These are phyloP conservation scores for Pluteus cervinus DNA, from an alignment of 768 basidiomycete species.

Conservation along the genomic window DNA sequence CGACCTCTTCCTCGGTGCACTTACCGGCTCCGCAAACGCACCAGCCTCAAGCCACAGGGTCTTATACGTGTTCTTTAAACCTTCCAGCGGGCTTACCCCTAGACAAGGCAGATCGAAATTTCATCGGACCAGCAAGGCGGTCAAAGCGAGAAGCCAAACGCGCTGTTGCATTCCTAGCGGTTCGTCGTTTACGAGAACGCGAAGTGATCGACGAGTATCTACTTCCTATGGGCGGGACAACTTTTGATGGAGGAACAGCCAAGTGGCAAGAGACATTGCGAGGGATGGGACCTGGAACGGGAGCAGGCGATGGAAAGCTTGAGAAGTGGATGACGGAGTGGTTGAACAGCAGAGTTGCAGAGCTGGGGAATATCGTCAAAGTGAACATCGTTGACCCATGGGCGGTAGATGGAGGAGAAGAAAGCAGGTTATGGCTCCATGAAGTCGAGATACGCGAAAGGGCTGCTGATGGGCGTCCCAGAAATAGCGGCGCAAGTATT, in stretches of 20 bases:
- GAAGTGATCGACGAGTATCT: constrained; percentile 81
- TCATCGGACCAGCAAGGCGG: constrained; percentile 49
- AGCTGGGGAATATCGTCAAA: constrained; percentile 52
- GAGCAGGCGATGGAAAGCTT: constrained; percentile 48
- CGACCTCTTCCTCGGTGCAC: no score
- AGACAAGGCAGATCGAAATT: constrained; percentile 44
- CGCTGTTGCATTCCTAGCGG: constrained; percentile 75
- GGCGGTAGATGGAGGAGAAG: constrained; percentile 48
- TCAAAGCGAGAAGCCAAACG: constrained; percentile 82
- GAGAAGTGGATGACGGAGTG: no score
- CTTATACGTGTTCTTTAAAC: constrained; percentile 50
- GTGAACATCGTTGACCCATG: constrained; percentile 64
- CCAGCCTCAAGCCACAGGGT: no score
- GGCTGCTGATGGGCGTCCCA: constrained; percentile 41
- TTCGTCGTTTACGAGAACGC: constrained; percentile 59
- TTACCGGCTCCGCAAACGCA: no score
- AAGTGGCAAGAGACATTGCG: no score
- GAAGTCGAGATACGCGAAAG: no score
- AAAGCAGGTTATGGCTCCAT: constrained; percentile 58
- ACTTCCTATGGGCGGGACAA: no score
- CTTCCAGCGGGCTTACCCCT: constrained; percentile 68
- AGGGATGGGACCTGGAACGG: constrained; percentile 39
- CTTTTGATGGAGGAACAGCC: no score
- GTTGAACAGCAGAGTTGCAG: no score
- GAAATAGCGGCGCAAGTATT: no score